A percentile compares a stretch with the other conserved stretches of the same genome.
Conservation (phyloP, 2,329 filamentous ascomycete genomes). For the Eurotiales sp. region DNA sequence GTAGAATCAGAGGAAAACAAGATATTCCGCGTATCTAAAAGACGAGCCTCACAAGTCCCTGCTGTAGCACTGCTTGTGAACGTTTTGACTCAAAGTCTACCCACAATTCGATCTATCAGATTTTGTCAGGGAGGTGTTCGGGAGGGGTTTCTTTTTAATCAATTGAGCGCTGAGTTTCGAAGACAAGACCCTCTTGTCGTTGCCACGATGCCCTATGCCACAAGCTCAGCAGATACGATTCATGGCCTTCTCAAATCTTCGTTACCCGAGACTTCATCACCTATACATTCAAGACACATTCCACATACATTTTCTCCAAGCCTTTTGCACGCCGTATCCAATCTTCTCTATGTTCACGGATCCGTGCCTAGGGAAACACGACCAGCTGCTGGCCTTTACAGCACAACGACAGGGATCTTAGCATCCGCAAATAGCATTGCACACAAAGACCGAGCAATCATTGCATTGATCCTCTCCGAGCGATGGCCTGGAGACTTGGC, state of each 20-base stretch:
- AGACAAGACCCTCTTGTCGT: conserved; percentile 64
- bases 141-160: conserved; percentile 76
- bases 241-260: conserved; percentile 46
- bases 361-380: conserved; percentile 52
- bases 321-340: conserved; percentile 55
- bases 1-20: conserved; percentile 29
- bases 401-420: conserved; percentile 65
- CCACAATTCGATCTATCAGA: conserved; percentile 66
- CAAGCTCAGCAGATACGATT: conserved; percentile 46
- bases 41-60: conserved; percentile 75
- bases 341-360: conserved; percentile 55
- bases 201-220: conserved; percentile 54
- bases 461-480: conserved; percentile 68
- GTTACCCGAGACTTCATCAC: conserved; percentile 37
- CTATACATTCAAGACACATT: conserved; percentile 21
- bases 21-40: conserved; percentile 71
- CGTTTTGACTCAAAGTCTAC: conserved; percentile 66
- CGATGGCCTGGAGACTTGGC: conserved; percentile 68
- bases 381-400: conserved; percentile 67
- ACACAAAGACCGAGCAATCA: conserved; percentile 65
- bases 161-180: conserved; percentile 57
- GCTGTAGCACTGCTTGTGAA: conserved; percentile 79
- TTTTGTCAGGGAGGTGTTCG: conserved; percentile 88
- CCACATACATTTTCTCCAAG: conserved; percentile 43
- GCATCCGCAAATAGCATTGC: conserved; percentile 67